Conservation (phyloP, 306 rosid genomes). For the Cucumis melo region DNA sequence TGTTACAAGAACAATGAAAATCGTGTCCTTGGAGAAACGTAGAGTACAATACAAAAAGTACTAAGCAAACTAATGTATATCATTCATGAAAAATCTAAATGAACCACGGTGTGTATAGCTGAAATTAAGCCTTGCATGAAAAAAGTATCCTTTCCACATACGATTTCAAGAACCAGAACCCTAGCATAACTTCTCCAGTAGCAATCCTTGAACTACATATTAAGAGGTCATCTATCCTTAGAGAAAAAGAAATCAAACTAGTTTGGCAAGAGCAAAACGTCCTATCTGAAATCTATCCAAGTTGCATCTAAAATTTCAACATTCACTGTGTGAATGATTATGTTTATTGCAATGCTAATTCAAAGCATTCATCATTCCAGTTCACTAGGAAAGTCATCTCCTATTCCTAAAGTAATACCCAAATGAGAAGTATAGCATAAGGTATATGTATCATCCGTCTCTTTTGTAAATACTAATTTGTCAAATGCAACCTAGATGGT, state of each 20-base stretch:
- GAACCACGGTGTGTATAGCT: constrained; percentile 29
- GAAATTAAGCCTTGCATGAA: too few species aligned
- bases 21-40: neutral
- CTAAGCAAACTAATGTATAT: neutral
- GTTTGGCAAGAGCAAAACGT: too few species aligned
- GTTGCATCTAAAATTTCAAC: too few species aligned
- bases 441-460: neutral
- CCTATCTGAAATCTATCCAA: too few species aligned
- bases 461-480: neutral
- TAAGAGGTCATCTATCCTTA: too few species aligned
- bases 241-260: too few species aligned
- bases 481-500: neutral
- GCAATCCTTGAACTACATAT: too few species aligned
- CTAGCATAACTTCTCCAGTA: too few species aligned
- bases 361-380: too few species aligned
- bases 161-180: constrained; percentile 33
- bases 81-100: neutral
- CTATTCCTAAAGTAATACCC: neutral
- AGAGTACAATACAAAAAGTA: neutral
- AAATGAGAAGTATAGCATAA: neutral
- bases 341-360: too few species aligned
- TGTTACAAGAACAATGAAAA: constrained; percentile 4
- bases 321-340: too few species aligned
- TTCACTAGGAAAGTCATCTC: too few species aligned
- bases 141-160: constrained; percentile 32